Conservation (phyloP, 2,329 filamentous ascomycete genomes). For the Aspergillus novofumigatus region DNA sequence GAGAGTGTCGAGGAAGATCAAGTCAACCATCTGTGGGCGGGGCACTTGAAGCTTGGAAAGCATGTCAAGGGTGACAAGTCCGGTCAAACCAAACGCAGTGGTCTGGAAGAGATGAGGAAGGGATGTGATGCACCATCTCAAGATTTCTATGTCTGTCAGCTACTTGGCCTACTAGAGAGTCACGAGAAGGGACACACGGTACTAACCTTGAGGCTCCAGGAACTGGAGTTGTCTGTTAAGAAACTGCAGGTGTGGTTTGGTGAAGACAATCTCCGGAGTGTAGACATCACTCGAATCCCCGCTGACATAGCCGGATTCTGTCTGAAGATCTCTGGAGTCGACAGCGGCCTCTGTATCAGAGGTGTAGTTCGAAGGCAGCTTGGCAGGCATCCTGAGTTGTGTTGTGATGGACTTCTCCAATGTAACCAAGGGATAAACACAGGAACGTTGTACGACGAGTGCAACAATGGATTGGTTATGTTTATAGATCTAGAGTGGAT, state of each 20-base stretch:
- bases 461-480: background rate
- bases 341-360: conserved; percentile 30
- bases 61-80: conserved; percentile 76
- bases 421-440: conserved; percentile 1
- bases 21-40: conserved; percentile 47
- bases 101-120: conserved; percentile 87
- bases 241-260: conserved; percentile 80
- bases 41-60: conserved; percentile 48
- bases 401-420: background rate
- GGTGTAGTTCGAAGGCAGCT: conserved; percentile 34
- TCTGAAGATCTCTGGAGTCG: conserved; percentile 56
- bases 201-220: conserved; percentile 70
- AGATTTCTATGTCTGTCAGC: conserved; percentile 58
- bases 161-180: conserved; percentile 8
- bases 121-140: conserved; percentile 86
- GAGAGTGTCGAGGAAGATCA: conserved; percentile 75
- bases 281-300: conserved; percentile 58
- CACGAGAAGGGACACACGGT: conserved; percentile 1
- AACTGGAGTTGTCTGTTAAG: conserved; percentile 85
- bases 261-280: conserved; percentile 78
- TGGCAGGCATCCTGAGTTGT: conserved; percentile 34
- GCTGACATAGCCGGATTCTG: conserved; percentile 76
- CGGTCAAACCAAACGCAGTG: conserved; percentile 76
- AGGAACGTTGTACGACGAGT: conserved; percentile 2
- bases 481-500: conserved; percentile 5